Conservation (phyloP, 495 filamentous ascomycete species). For the Penicillium paxilli region DNA sequence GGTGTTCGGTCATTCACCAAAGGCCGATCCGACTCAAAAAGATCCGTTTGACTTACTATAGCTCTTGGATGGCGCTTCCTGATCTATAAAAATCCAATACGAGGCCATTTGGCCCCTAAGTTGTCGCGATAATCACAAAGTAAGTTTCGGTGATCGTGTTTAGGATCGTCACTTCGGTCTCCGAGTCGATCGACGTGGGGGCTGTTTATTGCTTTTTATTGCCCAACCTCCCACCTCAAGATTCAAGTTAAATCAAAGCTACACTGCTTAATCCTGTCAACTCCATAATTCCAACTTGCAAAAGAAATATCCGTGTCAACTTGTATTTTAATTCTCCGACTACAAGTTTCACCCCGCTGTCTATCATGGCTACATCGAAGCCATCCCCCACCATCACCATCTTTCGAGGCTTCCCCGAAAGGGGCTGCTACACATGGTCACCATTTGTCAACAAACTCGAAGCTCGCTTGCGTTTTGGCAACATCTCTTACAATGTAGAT, state of each 20-base stretch:
- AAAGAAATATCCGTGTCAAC: not conserved
- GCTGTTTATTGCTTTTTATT: not conserved
- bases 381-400: conserved; percentile 19
- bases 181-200: not conserved
- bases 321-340: not conserved
- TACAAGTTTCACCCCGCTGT: not conserved
- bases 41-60: too few species aligned
- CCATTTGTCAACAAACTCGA: conserved; percentile 69
- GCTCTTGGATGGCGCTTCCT: too few species aligned
- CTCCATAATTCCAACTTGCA: not conserved
- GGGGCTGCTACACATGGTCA: conserved; percentile 54
- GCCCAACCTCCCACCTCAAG: not conserved
- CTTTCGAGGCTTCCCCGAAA: conserved; percentile 51
- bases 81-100: not conserved
- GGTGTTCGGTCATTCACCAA: not conserved
- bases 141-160: not conserved
- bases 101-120: not conserved
- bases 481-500: conserved; percentile 45
- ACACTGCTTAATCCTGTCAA: too few species aligned
- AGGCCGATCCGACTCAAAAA: not conserved
- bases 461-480: conserved; percentile 56
- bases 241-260: not conserved
- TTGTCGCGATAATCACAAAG: not conserved
- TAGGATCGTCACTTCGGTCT: not conserved
- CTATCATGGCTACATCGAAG: not conserved